These are phyloP conservation scores for Dendrobium nobile DNA, from an alignment of 106 monocot species.

Conservation along the genomic window DNA sequence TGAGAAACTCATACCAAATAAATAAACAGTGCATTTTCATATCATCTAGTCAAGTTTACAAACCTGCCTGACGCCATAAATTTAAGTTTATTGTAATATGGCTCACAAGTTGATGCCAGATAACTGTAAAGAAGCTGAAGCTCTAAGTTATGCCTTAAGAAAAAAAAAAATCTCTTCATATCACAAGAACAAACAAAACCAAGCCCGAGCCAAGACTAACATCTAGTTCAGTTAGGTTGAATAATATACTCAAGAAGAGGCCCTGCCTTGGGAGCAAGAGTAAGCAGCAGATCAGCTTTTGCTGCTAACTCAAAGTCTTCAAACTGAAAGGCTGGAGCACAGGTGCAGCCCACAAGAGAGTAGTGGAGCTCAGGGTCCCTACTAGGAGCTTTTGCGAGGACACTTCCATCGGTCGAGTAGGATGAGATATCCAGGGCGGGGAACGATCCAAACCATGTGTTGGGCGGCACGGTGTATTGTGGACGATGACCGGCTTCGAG, in stretches of 20 bases:
- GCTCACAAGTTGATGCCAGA: not conserved
- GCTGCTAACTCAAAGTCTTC: conserved; percentile 76
- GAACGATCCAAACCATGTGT: conserved; percentile 93
- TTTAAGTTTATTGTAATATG: not conserved
- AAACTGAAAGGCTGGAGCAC: conserved; percentile 89
- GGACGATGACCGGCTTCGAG: conserved; percentile 79
- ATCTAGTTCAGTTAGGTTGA: not conserved
- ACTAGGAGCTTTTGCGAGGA: conserved; percentile 38
- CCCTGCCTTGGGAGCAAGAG: conserved; percentile 48
- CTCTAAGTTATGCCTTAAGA: not conserved
- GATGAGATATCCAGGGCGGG: conserved; percentile 76
- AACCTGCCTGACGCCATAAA: not conserved
- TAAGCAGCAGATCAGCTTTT: conserved; percentile 13
- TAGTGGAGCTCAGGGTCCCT: conserved; percentile 76
- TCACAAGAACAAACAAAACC: not conserved
- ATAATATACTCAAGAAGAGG: conserved; percentile 49
- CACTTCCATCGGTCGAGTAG: conserved; percentile 52
- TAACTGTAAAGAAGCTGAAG: not conserved
- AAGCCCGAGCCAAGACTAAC: not conserved
- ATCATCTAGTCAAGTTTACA: not conserved
- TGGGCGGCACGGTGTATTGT: conserved; percentile 73
- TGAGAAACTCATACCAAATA: no score
- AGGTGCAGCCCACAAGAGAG: conserved; percentile 86
- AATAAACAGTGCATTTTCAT: not conserved
- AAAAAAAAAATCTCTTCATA: not conserved